A percentile compares a stretch with the other conserved stretches of the same genome.
phyloP scores from a whole-genome alignment of 306 rosid genomes.

The Myrica gale region DNA sequence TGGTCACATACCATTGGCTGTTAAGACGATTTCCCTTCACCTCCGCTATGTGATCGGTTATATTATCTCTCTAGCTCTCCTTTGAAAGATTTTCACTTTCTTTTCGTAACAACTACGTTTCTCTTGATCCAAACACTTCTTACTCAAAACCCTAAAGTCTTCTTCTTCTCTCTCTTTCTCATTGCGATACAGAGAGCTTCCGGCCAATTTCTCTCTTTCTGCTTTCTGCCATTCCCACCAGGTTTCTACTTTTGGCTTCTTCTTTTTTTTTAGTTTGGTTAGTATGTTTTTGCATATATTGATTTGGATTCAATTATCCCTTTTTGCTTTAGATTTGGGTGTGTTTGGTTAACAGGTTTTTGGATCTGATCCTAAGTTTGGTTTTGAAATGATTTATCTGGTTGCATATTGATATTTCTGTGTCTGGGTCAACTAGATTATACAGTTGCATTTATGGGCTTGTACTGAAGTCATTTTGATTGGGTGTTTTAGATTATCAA shows the following conservation, averaged over 20 bases:
- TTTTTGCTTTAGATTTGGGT: background rate
- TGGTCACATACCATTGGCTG: background rate
- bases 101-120: constrained; percentile 26
- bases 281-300: background rate
- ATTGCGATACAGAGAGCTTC: constrained; percentile 12
- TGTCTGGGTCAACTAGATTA: constrained; percentile 20
- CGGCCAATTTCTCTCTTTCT: constrained; percentile 18
- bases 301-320: background rate
- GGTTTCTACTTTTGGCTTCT: constrained; percentile 18
- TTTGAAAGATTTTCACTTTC: constrained; percentile 4
- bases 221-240: constrained; percentile 16
- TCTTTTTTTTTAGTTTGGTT: background rate
- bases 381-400: constrained; percentile 1
- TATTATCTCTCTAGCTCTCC: background rate
- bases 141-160: constrained; percentile 20
- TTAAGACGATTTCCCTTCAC: constrained; percentile 26
- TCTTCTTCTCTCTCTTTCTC: background rate
- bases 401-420: background rate
- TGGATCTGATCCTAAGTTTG: constrained; percentile 28
- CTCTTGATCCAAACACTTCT: constrained; percentile 30
- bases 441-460: background rate
- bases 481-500: constrained; percentile 11
- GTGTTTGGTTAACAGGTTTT: background rate
- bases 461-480: constrained; percentile 9
- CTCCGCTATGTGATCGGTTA: constrained; percentile 16